Evolutionary conservation across 306 rosid genomes (phyloP).

Genomic region (Fragaria iinumae): DNA sequence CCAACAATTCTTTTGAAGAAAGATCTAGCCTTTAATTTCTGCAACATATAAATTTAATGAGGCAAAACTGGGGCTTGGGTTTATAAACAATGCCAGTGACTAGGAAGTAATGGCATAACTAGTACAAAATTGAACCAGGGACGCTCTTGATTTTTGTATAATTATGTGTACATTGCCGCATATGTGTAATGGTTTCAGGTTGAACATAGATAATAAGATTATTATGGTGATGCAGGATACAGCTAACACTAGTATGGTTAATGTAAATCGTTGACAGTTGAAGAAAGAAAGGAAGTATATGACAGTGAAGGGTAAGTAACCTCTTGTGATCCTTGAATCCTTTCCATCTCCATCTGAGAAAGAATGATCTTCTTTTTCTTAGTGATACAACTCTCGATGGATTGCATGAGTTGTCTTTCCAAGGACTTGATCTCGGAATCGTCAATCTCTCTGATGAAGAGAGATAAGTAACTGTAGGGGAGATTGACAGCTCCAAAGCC

Average conservation of each 20-base stretch:
- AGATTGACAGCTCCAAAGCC: conserved; percentile 97
- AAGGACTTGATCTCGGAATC: conserved; percentile 69
- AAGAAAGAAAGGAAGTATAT: not conserved
- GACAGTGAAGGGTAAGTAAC: conserved; percentile 23
- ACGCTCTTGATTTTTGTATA: no score
- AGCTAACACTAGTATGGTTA: not conserved
- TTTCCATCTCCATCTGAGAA: conserved; percentile 68
- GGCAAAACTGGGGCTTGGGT: not conserved
- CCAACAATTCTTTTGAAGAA: conserved; percentile 85
- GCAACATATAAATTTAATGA: conserved; percentile 37
- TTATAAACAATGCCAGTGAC: conserved; percentile 2
- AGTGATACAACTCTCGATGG: conserved; percentile 63
- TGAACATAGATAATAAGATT: not conserved
- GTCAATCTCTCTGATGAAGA: conserved; percentile 92
- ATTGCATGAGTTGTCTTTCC: conserved; percentile 86
- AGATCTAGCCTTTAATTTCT: conserved; percentile 78
- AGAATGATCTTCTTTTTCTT: conserved; percentile 85
- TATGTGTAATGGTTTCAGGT: not conserved
- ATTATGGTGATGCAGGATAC: not conserved
- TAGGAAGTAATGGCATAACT: not conserved
- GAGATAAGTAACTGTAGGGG: conserved; percentile 89
- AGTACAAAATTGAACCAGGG: not conserved
- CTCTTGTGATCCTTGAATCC: conserved; percentile 72
- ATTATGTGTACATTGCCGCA: no score
- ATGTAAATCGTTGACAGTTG: not conserved